Evolutionary conservation across 2,329 filamentous ascomycete genomes (phyloP).

Genomic region (Diaporthe nobilis): DNA sequence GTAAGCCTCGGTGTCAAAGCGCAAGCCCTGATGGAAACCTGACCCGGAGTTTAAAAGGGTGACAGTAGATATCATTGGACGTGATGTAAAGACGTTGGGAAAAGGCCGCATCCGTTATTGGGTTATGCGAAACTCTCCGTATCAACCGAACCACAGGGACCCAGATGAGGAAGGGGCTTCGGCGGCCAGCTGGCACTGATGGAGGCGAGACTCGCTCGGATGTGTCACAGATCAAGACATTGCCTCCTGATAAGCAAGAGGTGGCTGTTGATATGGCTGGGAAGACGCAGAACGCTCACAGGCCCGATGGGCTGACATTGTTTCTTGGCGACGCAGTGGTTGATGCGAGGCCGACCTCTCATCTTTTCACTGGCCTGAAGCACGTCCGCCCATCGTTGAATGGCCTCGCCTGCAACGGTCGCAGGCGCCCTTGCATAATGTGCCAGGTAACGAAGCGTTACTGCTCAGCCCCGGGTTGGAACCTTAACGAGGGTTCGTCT

Average conservation of each 20-base stretch:
- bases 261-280: neutral
- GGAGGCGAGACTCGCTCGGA: conserved; percentile 7
- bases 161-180: neutral
- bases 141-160: neutral
- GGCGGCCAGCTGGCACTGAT: neutral
- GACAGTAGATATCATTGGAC: conserved; percentile 12
- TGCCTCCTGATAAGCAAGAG: neutral
- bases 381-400: neutral
- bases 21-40: conserved; percentile 1
- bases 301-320: conserved; percentile 13
- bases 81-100: neutral
- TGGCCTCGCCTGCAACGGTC: neutral
- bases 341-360: neutral
- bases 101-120: neutral
- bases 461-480: neutral
- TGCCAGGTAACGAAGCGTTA: neutral
- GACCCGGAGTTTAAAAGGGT: conserved; percentile 26
- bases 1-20: conserved; percentile 22
- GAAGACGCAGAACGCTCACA: neutral
- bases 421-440: conserved; percentile 6
- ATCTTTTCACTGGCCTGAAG: neutral
- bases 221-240: conserved; percentile 12
- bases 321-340: conserved; percentile 18
- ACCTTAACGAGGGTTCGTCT: conserved; percentile 20
- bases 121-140: neutral